Conservation (phyloP, 108 stramenopile species). For the Cylindrotheca closterium region DNA sequence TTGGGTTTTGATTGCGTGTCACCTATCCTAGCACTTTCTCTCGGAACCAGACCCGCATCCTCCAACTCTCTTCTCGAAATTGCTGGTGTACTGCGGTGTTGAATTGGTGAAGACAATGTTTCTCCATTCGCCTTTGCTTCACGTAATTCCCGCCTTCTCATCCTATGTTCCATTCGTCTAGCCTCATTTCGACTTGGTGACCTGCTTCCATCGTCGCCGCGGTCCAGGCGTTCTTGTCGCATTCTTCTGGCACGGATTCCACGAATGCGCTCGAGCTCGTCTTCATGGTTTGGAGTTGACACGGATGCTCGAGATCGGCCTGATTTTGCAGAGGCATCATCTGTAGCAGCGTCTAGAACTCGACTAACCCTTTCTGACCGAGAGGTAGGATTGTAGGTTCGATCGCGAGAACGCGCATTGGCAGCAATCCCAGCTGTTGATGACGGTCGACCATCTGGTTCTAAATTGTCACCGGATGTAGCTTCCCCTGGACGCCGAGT, state of each 20-base stretch:
- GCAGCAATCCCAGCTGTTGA: no score
- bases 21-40: conserved; percentile 1
- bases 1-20: no score
- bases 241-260: conserved; percentile 28
- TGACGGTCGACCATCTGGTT: neutral
- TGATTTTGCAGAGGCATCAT: neutral
- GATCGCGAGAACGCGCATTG: neutral
- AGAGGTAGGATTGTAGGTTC: neutral
- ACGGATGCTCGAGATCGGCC: neutral
- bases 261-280: conserved; percentile 40
- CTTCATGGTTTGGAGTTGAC: conserved; percentile 13
- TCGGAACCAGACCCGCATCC: conserved; percentile 13
- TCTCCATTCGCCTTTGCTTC: neutral
- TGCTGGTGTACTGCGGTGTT: conserved; percentile 1
- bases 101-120: neutral
- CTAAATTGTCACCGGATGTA: neutral
- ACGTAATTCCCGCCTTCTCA: neutral
- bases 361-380: neutral
- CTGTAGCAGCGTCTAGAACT: neutral
- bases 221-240: conserved; percentile 11
- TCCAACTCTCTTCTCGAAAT: conserved; percentile 20
- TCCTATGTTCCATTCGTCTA: neutral
- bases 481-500: neutral
- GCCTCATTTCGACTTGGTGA: neutral
- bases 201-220: neutral